Base-by-base conservation (phyloP, 805 yeast species). In the Ogataea minuta region DNA sequence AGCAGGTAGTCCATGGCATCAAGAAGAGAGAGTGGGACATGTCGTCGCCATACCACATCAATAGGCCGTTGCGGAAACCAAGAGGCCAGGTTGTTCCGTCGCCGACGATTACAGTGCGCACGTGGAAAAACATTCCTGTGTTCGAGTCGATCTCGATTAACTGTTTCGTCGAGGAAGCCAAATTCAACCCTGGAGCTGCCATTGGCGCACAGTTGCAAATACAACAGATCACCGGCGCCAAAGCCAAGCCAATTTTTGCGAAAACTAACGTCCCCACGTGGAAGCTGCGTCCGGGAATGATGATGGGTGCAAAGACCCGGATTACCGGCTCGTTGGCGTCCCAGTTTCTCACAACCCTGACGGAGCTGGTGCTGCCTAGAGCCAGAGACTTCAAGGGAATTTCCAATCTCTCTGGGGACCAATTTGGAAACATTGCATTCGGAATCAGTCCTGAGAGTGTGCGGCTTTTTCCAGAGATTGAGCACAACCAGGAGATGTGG, bases 331-430 rank as follows among this genome's bases (percentile, higher is more conserved):
- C 81, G 49, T 84, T 85, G 39, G 85, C 90, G 80, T 67, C 80
- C 40, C 96, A 89, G 67, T 93, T 95, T 56, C 57, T 93, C 43
- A 63, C 84, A 6, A 91, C 98, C 1, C 67, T 93, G 52, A 80
- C 95, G 1, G 99, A 93, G 66, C 68, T 95, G 47, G 98, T 93
- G 13, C 73, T 93, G 53, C 99, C 99, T 32, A 78, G 96, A 63
- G 79, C 90, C 41, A 82, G 95, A 74, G 87, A 88, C 34, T 93
- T 85, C 64, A 68, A 70, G 49, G 97, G 97, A 34, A 70, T 93
- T 36, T 74, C 79, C 23, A 79, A 78, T 63, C 70, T 74, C 31
- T 68, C 89, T 4, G 99, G 98, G 45, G 97, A 90, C 62, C 71
- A 74, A 38, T 75, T 72, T 54, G 99, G 99, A 43, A 85, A 87